Evolutionary conservation across 768 basidiomycete genomes (phyloP), one percentile per base, ranked within the genome.

Genomic region (Leccinum disarticulatum): DNA sequence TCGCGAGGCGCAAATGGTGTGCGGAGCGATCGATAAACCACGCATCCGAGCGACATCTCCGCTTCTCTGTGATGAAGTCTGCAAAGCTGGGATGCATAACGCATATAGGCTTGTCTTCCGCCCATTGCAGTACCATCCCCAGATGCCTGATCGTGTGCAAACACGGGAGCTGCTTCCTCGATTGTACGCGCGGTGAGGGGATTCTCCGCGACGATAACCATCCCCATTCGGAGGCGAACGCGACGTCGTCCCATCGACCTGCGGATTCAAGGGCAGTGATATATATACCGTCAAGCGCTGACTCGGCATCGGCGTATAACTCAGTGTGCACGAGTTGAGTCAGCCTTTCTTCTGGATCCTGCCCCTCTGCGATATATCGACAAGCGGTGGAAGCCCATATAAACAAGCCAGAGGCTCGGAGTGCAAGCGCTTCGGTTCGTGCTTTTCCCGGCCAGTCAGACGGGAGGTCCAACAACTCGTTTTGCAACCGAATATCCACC

Each of bases 321-420:
- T 64, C 58, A 1, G 61, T 33, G 0, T 60, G 53, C 3, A 71
- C 61, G 28, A 73, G 68, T 33, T 66, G 64, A 11, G 68, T 53
- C 35, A 73, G 63, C 35, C 73, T 62, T 55, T 74, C 72, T 27
- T 66, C 65, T 8, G 73, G 72, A 38, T 73, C 66, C 55, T 73
- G 73, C 0, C 68, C 66, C 17, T 62, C 68, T 50, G 73, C 71
- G 55, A 73, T 58, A 22, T 74, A 74, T 22, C 63, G 65, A 61
- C 73, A 73, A 6, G 74, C 74, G 11, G 73, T 75, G 15, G 54
- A 65, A 10, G 74, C 74, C 72, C 73, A 74, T 43, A 74, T 63
- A 51, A 75, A 75, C 33, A 74, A 63, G 3, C 73, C 73, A 46
- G 68, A 74, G 11, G 73, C 72, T 19, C 73, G 73, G 13, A 68